Conservation (phyloP, 2,329 filamentous ascomycete species). For the Botrytis elliptica region DNA sequence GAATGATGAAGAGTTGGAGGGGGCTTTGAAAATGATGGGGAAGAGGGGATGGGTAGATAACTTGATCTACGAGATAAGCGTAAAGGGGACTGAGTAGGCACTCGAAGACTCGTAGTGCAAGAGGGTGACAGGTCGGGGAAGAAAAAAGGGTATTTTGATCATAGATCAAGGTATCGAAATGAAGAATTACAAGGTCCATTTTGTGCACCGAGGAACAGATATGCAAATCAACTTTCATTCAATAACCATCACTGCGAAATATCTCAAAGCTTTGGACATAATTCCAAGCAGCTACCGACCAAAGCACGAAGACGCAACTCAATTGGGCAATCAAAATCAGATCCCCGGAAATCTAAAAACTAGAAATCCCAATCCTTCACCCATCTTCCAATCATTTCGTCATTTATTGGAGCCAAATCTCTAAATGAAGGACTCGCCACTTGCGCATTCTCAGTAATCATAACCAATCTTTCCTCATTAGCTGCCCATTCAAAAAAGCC, state of each 20-base stretch:
- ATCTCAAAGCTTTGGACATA: not conserved
- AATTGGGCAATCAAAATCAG: not conserved
- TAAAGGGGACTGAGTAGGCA: not conserved
- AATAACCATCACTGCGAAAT: not conserved
- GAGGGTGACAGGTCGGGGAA: not conserved
- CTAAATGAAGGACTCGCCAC: slow-evolving; percentile 33
- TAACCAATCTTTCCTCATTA: slow-evolving; percentile 18
- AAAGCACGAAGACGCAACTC: too few species aligned
- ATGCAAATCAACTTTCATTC: not conserved
- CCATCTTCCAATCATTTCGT: slow-evolving; percentile 41
- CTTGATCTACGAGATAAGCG: not conserved
- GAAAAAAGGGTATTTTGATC: not conserved
- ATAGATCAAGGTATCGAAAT: not conserved
- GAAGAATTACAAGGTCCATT: not conserved
- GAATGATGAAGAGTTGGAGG: not conserved
- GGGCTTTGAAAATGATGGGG: not conserved
- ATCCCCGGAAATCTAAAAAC: not conserved
- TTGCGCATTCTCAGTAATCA: slow-evolving; percentile 22
- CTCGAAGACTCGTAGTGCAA: not conserved
- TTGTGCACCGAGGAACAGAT: fast-evolving
- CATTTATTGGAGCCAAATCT: slow-evolving; percentile 32
- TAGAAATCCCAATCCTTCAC: slow-evolving; percentile 38
- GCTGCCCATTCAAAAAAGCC: slow-evolving; percentile 18
- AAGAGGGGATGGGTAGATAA: not conserved
- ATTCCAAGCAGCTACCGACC: too few species aligned